Conservation (phyloP, 2,329 filamentous ascomycete species). For the Epichloe gansuensis region DNA sequence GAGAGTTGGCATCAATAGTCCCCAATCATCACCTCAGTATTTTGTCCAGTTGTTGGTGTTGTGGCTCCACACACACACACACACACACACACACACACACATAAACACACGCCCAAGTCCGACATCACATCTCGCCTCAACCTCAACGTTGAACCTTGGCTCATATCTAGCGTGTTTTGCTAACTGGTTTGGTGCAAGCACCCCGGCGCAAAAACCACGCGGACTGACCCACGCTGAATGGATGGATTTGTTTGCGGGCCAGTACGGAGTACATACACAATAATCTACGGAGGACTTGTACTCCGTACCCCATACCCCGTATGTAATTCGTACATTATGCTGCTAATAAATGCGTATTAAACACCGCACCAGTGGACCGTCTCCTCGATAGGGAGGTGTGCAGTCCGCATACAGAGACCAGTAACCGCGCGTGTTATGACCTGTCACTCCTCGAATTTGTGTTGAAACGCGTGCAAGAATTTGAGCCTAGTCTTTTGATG, state of each 20-base stretch:
- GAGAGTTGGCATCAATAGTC: background rate
- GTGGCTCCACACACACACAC: conserved; percentile 1
- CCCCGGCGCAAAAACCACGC: background rate
- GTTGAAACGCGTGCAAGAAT: background rate
- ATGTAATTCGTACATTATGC: background rate
- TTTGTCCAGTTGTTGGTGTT: background rate
- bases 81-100: background rate
- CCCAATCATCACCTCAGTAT: background rate
- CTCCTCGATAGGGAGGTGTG: background rate
- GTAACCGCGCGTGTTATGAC: background rate
- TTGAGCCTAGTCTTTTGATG: background rate
- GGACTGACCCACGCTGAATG: too few relatives aligned
- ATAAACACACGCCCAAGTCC: background rate
- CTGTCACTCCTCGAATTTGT: background rate
- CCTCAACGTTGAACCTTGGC: background rate
- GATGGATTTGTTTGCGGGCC: too few relatives aligned
- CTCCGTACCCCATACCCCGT: too few relatives aligned
- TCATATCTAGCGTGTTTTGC: conserved; percentile 1
- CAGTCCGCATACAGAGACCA: background rate
- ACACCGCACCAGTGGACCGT: background rate
- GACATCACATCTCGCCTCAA: background rate
- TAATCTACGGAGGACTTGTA: too few relatives aligned
- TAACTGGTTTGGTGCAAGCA: background rate
- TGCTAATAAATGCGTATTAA: background rate
- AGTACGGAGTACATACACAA: too few relatives aligned